Conservation (phyloP, 139 green algal genomes). For the Chlorella sp. region DNA sequence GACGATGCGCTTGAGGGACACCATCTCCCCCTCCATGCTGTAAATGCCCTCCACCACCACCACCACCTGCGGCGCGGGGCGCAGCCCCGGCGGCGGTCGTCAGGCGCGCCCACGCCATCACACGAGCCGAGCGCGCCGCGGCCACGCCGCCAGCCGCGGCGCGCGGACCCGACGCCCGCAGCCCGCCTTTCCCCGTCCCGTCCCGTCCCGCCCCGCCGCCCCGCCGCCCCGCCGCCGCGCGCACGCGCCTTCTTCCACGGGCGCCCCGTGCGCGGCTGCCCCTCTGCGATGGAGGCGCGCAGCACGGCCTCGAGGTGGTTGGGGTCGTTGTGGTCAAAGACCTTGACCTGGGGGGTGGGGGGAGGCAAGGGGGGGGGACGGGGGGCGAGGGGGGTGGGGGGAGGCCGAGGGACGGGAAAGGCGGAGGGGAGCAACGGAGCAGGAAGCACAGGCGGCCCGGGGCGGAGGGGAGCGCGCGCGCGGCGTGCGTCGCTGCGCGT, state of each 20-base stretch:
- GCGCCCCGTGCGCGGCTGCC: conserved; percentile 88
- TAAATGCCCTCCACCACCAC: conserved; percentile 99
- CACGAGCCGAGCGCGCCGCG: too few relatives aligned
- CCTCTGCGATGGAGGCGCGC: conserved; percentile 81
- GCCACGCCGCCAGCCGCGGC: too few relatives aligned
- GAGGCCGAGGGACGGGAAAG: neutral
- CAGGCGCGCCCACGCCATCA: too few relatives aligned
- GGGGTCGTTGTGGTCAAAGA: conserved; percentile 91
- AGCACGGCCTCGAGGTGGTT: conserved; percentile 89
- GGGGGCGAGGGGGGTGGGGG: neutral
- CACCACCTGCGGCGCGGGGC: too few relatives aligned
- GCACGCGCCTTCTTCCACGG: conserved; percentile 96
- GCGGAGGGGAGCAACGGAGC: neutral
- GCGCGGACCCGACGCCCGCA: too few relatives aligned
- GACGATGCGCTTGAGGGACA: conserved; percentile 84
- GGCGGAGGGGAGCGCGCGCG: neutral
- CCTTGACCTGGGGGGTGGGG: conserved; percentile 48
- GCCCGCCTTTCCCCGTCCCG: too few relatives aligned
- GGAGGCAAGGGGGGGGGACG: neutral
- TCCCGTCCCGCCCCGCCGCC: too few relatives aligned
- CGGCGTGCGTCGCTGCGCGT: neutral
- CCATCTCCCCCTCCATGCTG: conserved; percentile 97
- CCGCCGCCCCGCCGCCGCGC: neutral
- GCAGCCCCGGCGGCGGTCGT: too few relatives aligned
- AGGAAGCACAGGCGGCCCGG: neutral